Evolutionary conservation across 2,329 filamentous ascomycete species (phyloP).

Genomic region (Aspergillus unguis): DNA sequence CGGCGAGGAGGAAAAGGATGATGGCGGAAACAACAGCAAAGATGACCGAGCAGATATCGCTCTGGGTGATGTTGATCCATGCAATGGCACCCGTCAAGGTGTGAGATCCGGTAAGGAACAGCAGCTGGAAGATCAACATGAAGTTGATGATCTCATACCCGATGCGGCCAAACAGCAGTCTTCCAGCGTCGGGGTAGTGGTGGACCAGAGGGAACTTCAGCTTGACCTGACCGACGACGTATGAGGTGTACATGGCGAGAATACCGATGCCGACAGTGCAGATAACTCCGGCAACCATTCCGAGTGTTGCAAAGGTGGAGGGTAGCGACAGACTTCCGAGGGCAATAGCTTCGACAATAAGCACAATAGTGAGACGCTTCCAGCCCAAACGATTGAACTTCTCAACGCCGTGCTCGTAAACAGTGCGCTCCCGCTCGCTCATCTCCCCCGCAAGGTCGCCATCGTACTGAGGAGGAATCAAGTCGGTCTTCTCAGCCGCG

Average conservation of each 20-base stretch:
- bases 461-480: constrained; percentile 16
- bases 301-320: constrained; percentile 45
- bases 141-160: constrained; percentile 43
- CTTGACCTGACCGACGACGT: constrained; percentile 41
- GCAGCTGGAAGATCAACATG: constrained; percentile 44
- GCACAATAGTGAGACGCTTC: constrained; percentile 49
- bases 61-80: constrained; percentile 41
- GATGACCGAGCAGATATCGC: constrained; percentile 40
- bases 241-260: constrained; percentile 43
- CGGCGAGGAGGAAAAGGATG: constrained; percentile 31
- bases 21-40: constrained; percentile 44
- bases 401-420: constrained; percentile 21
- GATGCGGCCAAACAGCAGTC: constrained; percentile 41
- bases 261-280: constrained; percentile 39
- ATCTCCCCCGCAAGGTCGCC: constrained; percentile 21
- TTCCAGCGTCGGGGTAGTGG: constrained; percentile 46
- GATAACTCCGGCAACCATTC: constrained; percentile 48
- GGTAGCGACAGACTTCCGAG: constrained; percentile 48
- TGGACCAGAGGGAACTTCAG: constrained; percentile 38
- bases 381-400: constrained; percentile 42
- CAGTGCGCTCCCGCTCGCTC: constrained; percentile 19
- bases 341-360: constrained; percentile 52
- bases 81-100: constrained; percentile 47
- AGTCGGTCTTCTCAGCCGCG: constrained; percentile 8
- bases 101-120: constrained; percentile 45